phyloP scores from a whole-genome alignment of 305 asterid species.

The Rubia tinctorum region DNA sequence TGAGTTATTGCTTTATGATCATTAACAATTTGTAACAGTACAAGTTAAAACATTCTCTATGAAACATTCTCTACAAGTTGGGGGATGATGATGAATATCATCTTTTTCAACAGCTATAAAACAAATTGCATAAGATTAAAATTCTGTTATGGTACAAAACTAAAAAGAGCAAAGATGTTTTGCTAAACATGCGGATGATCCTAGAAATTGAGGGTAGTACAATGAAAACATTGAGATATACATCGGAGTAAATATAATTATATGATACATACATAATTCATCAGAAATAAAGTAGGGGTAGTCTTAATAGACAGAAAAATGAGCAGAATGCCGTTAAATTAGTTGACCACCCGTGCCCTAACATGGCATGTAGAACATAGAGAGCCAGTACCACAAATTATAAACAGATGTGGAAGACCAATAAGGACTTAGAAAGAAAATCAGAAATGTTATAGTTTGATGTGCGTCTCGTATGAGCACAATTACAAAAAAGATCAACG shows the following conservation, averaged over 20 bases:
- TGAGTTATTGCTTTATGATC: neutral
- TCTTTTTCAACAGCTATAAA: neutral
- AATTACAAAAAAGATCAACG: neutral
- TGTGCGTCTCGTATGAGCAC: neutral
- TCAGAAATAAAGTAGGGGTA: neutral
- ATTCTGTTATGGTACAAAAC: neutral
- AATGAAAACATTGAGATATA: neutral
- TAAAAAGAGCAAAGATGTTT: neutral
- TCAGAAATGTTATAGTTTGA: neutral
- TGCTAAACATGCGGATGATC: neutral
- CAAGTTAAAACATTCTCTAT: neutral
- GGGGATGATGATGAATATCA: neutral
- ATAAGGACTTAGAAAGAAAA: neutral
- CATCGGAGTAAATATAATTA: neutral
- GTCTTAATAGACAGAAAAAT: neutral
- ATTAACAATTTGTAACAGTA: neutral
- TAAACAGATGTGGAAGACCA: neutral
- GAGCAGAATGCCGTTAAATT: neutral
- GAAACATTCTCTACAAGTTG: conserved; percentile 1
- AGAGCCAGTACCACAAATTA: neutral
- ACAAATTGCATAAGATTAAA: neutral
- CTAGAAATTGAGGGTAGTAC: neutral
- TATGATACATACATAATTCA: neutral
- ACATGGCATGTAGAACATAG: neutral
- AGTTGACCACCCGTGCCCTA: too few relatives aligned